Base-by-base conservation (phyloP, 345 rosid genomes). In the Hibiscus syriacus region DNA sequence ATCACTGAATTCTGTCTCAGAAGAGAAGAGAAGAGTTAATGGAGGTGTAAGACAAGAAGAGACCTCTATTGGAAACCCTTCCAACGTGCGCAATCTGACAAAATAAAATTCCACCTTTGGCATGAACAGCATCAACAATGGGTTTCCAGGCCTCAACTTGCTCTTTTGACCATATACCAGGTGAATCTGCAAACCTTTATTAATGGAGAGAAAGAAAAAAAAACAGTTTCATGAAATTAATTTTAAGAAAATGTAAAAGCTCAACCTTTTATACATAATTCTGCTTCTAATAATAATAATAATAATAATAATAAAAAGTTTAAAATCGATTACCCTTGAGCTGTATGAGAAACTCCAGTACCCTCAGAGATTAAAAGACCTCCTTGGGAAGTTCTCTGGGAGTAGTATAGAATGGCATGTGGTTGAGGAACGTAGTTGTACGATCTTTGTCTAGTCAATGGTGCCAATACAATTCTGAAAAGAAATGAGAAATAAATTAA, bases 91-190 rank as follows among this genome's bases (percentile, higher is more conserved):
- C 73, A 53, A 86, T 74, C 75, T 88, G 97, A 66, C 90, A 90
- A 65, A 90, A 88, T 79, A 90, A 69, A 71, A 81, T 64, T 0
- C 86, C 92, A 2, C 94, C 94, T 72, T 88, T 83, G n/a, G 88
- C 87, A 78, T 86, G 94, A 79, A 90, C 94, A 58, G 94, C 92
- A 45, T 88, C 87, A 3, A 90, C 94, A 43, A 90, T 88, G 23
- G 97, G 89, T 69, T 83, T 90, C 97, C 97, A 90, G 5, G 92
- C 94, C 56, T 90, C 94, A 11, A 90, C 86, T 67, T 90, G 97
- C 72, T 82, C 95, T 72, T 85, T 84, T 2, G 87, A 85, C 92
- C 95, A 88, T 30, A 90, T 81, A 57, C 97, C 95, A 54, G 91
- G 90, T 6, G 79, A 77, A 65, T 80, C 71, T 11, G 55, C 22